Conservation (phyloP, 371 early-diverging fungal genomes). For the Batkoa obscura region DNA sequence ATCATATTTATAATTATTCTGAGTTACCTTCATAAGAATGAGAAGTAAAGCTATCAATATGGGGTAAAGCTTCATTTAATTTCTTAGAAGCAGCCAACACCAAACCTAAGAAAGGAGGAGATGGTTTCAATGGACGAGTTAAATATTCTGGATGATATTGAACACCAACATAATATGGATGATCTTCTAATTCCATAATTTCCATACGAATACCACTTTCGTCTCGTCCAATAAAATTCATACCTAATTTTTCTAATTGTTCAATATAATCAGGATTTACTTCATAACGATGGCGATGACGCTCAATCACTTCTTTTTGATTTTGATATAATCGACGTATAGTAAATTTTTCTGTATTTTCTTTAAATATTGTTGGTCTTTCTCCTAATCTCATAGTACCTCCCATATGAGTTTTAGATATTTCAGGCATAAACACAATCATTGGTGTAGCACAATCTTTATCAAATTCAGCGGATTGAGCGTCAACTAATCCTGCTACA, state of each 20-base stretch:
- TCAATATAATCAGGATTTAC: constrained; percentile 75
- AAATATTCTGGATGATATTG: constrained; percentile 99
- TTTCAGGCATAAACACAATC: constrained; percentile 93
- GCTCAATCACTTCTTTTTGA: constrained; percentile 53
- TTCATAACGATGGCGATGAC: constrained; percentile 98
- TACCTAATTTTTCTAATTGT: constrained; percentile 62
- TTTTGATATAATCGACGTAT: constrained; percentile 50
- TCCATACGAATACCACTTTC: constrained; percentile 94
- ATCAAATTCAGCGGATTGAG: constrained; percentile 77
- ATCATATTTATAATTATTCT: background rate
- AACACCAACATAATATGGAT: constrained; percentile 92
- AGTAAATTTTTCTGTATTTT: constrained; percentile 27
- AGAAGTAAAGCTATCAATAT: background rate
- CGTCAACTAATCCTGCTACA: constrained; percentile 67
- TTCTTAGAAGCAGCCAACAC: constrained; percentile 54
- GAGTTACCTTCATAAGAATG: constrained; percentile 6
- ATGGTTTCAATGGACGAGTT: constrained; percentile 83
- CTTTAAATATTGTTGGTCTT: constrained; percentile 69
- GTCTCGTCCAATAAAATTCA: constrained; percentile 85
- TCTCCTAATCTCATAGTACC: constrained; percentile 94
- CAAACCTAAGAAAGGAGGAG: constrained; percentile 86
- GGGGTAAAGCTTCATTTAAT: background rate
- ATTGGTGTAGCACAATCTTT: constrained; percentile 48
- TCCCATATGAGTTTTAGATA: constrained; percentile 84
- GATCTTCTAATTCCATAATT: constrained; percentile 78